Percentiles rank a stretch among this genome's conserved stretches.
Evolutionary conservation across 306 rosid genomes (phyloP).

Genomic region (Casuarina equisetifolia): DNA sequence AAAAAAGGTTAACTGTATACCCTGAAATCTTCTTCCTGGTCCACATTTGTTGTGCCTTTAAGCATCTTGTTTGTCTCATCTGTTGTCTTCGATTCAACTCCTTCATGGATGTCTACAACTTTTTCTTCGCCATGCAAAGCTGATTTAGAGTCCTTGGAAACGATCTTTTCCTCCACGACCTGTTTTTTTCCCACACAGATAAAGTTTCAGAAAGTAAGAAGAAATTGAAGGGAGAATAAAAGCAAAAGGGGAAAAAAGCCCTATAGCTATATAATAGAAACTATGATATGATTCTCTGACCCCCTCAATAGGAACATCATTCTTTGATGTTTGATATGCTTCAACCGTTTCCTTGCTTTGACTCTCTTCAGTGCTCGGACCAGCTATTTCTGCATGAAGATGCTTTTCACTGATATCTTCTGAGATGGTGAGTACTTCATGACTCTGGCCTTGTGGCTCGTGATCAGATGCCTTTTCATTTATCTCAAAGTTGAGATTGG

Average conservation of each 20-base stretch:
- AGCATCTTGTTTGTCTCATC: slow-evolving; percentile 13
- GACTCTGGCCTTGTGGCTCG: slow-evolving; percentile 8
- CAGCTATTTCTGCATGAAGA: slow-evolving; percentile 16
- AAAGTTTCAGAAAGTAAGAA: not conserved
- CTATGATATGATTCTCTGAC: slow-evolving; percentile 15
- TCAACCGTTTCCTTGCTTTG: slow-evolving; percentile 15
- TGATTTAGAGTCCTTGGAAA: slow-evolving; percentile 8
- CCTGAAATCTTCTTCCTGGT: slow-evolving; percentile 1
- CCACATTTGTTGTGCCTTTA: not conserved
- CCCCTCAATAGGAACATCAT: slow-evolving; percentile 19
- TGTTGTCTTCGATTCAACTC: slow-evolving; percentile 4
- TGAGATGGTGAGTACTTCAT: slow-evolving; percentile 21
- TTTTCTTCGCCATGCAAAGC: slow-evolving; percentile 11
- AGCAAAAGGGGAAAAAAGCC: not conserved
- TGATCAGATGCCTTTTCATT: not conserved
- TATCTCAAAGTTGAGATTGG: slow-evolving; percentile 7
- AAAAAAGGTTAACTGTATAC: not conserved
- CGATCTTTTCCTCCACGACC: slow-evolving; percentile 22
- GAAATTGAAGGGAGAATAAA: not conserved
- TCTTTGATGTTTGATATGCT: slow-evolving; percentile 16
- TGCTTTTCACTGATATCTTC: slow-evolving; percentile 23
- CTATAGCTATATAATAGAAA: not conserved
- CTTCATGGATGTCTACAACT: slow-evolving; percentile 5
- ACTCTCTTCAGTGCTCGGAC: slow-evolving; percentile 13
- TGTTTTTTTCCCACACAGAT: slow-evolving; percentile 5